Evolutionary conservation across 2,329 filamentous ascomycete species (phyloP).

Genomic region (Xylariaceae sp.): DNA sequence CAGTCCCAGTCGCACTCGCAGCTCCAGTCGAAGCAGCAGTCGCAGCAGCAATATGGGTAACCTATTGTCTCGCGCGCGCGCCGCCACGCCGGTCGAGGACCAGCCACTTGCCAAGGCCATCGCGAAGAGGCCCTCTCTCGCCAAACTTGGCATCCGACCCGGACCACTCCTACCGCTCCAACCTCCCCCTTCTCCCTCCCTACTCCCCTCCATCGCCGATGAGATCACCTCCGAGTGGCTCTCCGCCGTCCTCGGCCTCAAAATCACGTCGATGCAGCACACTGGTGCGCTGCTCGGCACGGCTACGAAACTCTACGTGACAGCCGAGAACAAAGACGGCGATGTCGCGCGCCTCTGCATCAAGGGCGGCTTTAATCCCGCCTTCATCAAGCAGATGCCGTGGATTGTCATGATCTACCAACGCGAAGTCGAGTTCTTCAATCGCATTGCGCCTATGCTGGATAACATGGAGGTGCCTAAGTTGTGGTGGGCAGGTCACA

Average conservation of each 20-base stretch:
- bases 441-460: conserved; percentile 23
- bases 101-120: neutral
- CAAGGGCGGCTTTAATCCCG: conserved; percentile 29
- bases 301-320: conserved; percentile 25
- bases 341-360: conserved; percentile 21
- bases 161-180: conserved; percentile 1
- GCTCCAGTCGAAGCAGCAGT: no score
- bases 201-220: conserved; percentile 19
- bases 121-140: neutral
- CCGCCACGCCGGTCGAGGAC: conserved; percentile 10
- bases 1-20: no score
- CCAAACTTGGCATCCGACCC: conserved; percentile 1
- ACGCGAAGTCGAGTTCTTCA: conserved; percentile 29
- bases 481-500: conserved; percentile 24
- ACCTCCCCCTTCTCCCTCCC: neutral
- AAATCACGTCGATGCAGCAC: conserved; percentile 20
- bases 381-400: conserved; percentile 23
- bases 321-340: conserved; percentile 18
- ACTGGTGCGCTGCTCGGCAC: conserved; percentile 22
- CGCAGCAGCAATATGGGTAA: neutral
- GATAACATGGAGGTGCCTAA: conserved; percentile 23
- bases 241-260: conserved; percentile 16
- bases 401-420: conserved; percentile 27
- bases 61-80: neutral
- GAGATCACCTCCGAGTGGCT: conserved; percentile 27